A percentile compares a stretch with the other conserved stretches of the same genome.
These are phyloP conservation scores for Melanomma pulvis-pyrius DNA, from an alignment of 495 filamentous ascomycete species.

Conservation along the genomic window DNA sequence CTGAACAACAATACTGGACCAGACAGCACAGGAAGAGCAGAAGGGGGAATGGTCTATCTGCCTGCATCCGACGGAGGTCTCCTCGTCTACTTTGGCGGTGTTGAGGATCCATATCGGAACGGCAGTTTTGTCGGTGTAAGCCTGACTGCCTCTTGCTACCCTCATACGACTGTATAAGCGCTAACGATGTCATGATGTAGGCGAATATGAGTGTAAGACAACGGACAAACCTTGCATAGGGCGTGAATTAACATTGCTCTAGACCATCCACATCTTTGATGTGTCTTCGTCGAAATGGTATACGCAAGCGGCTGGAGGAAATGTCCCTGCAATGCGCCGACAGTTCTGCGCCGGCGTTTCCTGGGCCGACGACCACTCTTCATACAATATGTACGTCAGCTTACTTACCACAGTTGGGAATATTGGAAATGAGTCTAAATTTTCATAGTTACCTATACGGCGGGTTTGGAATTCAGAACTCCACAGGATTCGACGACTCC, in stretches of 20 bases:
- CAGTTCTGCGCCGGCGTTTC: constrained; percentile 59
- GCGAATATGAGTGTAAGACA: constrained; percentile 42
- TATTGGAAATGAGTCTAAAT: constrained; percentile 1
- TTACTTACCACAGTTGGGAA: neutral
- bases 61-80: constrained; percentile 57
- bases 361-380: constrained; percentile 58
- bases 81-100: constrained; percentile 57
- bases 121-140: constrained; percentile 38
- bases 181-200: constrained; percentile 19
- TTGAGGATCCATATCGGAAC: constrained; percentile 43
- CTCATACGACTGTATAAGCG: neutral
- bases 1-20: constrained; percentile 53
- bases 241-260: constrained; percentile 1
- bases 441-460: constrained; percentile 55
- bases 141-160: neutral
- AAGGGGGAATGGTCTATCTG: constrained; percentile 53
- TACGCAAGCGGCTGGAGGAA: constrained; percentile 53
- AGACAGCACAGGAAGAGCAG: constrained; percentile 49
- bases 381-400: constrained; percentile 55
- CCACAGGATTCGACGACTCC: constrained; percentile 57
- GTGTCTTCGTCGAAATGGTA: constrained; percentile 58
- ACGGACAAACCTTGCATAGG: neutral
- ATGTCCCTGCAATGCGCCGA: constrained; percentile 50
- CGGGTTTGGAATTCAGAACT: constrained; percentile 50
- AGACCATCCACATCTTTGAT: constrained; percentile 56